Evolutionary conservation across 768 basidiomycete genomes (phyloP).

Genomic region (Auriscalpium vulgare): DNA sequence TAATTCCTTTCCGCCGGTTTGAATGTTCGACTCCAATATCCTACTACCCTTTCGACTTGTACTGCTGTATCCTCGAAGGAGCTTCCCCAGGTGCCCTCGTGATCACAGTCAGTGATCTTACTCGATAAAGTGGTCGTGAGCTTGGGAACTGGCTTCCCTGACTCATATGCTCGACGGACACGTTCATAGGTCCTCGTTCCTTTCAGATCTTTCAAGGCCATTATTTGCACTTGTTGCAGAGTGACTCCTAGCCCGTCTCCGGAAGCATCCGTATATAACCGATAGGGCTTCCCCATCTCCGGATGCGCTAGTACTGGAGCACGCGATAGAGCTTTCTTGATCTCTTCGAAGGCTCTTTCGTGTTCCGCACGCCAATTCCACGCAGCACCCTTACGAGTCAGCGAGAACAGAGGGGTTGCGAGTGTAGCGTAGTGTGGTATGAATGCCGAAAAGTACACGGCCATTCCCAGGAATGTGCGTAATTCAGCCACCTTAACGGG

Average conservation of each 20-base stretch:
- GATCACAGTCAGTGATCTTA: not conserved
- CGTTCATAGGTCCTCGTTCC: slow-evolving; percentile 16
- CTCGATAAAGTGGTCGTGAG: not conserved
- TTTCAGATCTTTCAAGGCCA: slow-evolving; percentile 13
- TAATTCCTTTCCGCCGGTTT: slow-evolving; percentile 20
- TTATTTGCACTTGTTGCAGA: slow-evolving; percentile 19
- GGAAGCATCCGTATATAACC: slow-evolving; percentile 21
- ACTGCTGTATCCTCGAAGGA: slow-evolving; percentile 15
- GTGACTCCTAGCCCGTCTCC: slow-evolving; percentile 16
- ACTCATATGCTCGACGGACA: slow-evolving; percentile 3
- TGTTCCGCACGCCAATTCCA: slow-evolving; percentile 17
- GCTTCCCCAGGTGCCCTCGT: not conserved
- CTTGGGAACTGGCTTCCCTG: not conserved
- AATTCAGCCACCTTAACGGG: slow-evolving; percentile 12
- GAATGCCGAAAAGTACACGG: slow-evolving; percentile 19
- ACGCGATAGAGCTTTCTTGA: slow-evolving; percentile 13
- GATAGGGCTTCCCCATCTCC: slow-evolving; percentile 11
- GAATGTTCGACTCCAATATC: slow-evolving; percentile 16
- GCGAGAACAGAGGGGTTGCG: slow-evolving; percentile 17
- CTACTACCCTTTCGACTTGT: slow-evolving; percentile 14
- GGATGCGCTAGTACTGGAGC: slow-evolving; percentile 18
- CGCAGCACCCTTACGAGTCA: slow-evolving; percentile 14
- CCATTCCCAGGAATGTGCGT: slow-evolving; percentile 21
- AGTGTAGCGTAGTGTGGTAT: slow-evolving; percentile 20
- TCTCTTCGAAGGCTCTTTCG: slow-evolving; percentile 16